Evolutionary conservation across 2,329 filamentous ascomycete genomes (phyloP).

Genomic region (Paecilomyces formosus): DNA sequence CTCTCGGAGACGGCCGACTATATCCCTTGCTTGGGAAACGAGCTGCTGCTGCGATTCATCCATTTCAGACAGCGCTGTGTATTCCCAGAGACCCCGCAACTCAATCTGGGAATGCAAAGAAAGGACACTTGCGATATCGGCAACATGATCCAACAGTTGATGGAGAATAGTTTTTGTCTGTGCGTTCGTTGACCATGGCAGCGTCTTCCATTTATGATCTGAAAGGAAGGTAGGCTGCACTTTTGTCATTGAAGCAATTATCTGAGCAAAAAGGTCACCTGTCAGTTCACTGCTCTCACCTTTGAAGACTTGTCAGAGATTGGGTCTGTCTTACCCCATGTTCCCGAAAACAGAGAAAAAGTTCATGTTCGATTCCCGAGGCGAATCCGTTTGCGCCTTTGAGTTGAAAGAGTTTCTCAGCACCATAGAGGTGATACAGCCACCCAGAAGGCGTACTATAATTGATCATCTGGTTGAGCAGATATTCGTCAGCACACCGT

Average conservation of each 20-base stretch:
- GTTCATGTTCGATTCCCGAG: neutral
- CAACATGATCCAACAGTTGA: neutral
- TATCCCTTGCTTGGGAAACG: neutral
- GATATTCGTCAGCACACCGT: neutral
- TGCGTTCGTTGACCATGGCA: neutral
- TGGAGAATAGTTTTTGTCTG: neutral
- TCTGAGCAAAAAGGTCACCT: neutral
- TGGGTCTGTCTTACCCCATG: neutral
- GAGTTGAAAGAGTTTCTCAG: neutral
- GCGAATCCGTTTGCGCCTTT: neutral
- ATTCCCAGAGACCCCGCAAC: neutral
- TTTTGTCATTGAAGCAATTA: neutral
- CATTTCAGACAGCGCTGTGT: neutral
- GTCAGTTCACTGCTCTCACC: neutral
- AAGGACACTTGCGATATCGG: neutral
- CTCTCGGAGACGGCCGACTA: neutral
- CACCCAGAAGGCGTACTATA: neutral
- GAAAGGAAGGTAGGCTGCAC: neutral
- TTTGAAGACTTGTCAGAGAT: neutral
- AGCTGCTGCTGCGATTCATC: neutral
- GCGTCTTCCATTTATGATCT: neutral
- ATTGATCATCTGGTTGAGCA: conserved; percentile 1
- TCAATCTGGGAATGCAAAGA: neutral
- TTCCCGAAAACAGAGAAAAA: neutral
- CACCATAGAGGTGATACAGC: neutral